Evolutionary conservation across 192 early-diverging fungal species (phyloP).

Genomic region (Coemansia sp.): DNA sequence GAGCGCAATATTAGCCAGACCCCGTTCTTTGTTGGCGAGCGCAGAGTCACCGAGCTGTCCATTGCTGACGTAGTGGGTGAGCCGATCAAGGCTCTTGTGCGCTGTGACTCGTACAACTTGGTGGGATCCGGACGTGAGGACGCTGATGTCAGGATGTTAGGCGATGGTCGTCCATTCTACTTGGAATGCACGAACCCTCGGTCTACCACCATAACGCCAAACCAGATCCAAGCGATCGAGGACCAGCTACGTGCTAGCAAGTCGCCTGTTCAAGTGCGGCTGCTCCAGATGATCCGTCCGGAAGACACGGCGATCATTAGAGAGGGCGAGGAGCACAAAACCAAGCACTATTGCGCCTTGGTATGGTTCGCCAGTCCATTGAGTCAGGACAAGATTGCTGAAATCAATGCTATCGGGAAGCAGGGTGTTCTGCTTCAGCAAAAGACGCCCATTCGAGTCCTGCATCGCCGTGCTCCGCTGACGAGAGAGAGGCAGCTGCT

Average conservation of each 20-base stretch:
- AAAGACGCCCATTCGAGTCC: conserved; percentile 69
- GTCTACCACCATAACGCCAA: conserved; percentile 28
- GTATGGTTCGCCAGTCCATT: conserved; percentile 65
- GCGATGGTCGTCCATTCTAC: conserved; percentile 88
- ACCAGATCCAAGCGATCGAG: conserved; percentile 54
- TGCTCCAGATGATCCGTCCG: conserved; percentile 51
- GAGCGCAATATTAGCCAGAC: conserved; percentile 80
- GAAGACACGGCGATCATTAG: conserved; percentile 64
- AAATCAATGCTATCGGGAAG: conserved; percentile 55
- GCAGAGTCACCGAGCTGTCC: conserved; percentile 66
- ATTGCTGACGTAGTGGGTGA: conserved; percentile 77
- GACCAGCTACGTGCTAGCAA: conserved; percentile 36
- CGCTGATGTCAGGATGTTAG: conserved; percentile 93
- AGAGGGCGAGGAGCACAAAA: conserved; percentile 72
- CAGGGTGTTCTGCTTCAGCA: conserved; percentile 60
- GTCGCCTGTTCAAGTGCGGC: conserved; percentile 57
- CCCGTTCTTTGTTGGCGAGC: conserved; percentile 73
- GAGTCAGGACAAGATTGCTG: conserved; percentile 52
- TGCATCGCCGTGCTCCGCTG: conserved; percentile 66
- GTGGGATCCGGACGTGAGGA: conserved; percentile 87
- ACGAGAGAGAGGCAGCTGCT: conserved; percentile 59
- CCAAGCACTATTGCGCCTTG: conserved; percentile 67
- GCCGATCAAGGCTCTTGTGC: conserved; percentile 57
- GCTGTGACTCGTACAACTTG: conserved; percentile 72
- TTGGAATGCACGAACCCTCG: conserved; percentile 83